phyloP scores from a whole-genome alignment of 2,329 filamentous ascomycete genomes.

The Trichoderma simmonsii region DNA sequence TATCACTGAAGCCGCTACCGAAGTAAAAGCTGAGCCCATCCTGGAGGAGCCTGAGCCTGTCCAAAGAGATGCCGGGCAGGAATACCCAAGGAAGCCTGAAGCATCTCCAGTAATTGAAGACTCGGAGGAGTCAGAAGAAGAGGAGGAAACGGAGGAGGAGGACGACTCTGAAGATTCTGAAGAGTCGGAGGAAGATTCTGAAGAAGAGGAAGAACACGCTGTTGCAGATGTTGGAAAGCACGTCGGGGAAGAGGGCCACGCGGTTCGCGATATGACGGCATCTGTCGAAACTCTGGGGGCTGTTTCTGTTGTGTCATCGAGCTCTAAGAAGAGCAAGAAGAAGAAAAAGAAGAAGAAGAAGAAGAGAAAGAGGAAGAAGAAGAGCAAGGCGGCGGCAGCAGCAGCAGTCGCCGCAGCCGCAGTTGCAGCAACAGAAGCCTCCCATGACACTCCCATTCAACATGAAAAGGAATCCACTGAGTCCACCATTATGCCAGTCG shows the following conservation, averaged over 20 bases:
- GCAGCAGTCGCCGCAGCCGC: background rate
- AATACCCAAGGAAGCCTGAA: background rate
- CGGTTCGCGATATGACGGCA: background rate
- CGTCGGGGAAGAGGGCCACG: background rate
- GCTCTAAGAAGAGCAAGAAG: slow-evolving; percentile 21
- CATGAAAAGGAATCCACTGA: background rate
- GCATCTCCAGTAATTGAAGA: background rate
- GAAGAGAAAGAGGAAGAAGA: slow-evolving; percentile 2
- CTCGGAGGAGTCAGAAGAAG: background rate
- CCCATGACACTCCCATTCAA: background rate
- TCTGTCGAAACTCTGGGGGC: slow-evolving; percentile 5
- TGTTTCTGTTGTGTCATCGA: background rate
- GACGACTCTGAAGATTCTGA: slow-evolving; percentile 19
- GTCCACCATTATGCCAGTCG: background rate
- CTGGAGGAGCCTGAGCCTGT: background rate
- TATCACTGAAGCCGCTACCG: background rate
- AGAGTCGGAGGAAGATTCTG: background rate
- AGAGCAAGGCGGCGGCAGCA: background rate
- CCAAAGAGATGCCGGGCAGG: background rate
- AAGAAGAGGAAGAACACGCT: background rate
- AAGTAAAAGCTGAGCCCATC: background rate
- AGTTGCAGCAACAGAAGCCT: background rate
- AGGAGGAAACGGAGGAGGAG: background rate
- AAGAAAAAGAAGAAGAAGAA: slow-evolving; percentile 20
- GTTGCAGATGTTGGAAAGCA: background rate